Percentiles rank a stretch among this genome's conserved stretches.
Evolutionary conservation across 345 rosid genomes (phyloP).

Genomic region (Crucihimalaya himalaica): DNA sequence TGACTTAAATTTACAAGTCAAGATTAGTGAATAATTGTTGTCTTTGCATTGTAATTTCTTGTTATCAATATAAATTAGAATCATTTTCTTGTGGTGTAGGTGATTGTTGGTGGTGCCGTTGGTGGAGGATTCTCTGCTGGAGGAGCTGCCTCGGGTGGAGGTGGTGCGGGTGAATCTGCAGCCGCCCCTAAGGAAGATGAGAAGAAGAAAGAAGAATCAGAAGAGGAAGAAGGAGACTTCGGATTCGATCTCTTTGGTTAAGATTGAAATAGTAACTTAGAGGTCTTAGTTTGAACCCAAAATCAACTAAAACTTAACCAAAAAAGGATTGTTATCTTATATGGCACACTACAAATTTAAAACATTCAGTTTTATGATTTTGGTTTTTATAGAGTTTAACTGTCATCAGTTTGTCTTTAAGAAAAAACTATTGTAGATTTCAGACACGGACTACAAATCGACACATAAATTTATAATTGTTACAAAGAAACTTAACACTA

Average conservation of each 20-base stretch:
- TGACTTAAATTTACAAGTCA: not conserved
- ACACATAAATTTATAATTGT: not conserved
- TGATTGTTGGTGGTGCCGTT: conserved; percentile 48
- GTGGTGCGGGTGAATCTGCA: conserved; percentile 48
- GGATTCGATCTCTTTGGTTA: conserved; percentile 71
- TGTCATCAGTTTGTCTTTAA: not conserved
- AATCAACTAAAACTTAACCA: not conserved
- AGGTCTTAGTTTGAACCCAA: not conserved
- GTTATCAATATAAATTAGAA: not conserved
- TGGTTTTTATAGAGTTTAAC: not conserved
- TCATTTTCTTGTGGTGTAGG: conserved; percentile 33
- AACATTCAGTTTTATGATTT: not conserved
- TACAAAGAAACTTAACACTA: conserved; percentile 2
- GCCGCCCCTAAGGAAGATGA: conserved; percentile 51
- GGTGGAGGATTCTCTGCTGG: conserved; percentile 54
- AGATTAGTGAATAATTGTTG: not conserved
- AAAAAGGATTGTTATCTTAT: not conserved
- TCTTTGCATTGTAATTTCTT: not conserved
- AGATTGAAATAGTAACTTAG: not conserved
- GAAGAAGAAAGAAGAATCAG: conserved; percentile 62
- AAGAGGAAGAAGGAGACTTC: conserved; percentile 62
- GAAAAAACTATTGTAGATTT: not conserved
- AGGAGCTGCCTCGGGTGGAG: conserved; percentile 42
- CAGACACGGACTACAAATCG: conserved; percentile 3
- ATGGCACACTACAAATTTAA: not conserved